phyloP scores from a whole-genome alignment of 352 stramenopile species.

The Globisporangium mamillatum region DNA sequence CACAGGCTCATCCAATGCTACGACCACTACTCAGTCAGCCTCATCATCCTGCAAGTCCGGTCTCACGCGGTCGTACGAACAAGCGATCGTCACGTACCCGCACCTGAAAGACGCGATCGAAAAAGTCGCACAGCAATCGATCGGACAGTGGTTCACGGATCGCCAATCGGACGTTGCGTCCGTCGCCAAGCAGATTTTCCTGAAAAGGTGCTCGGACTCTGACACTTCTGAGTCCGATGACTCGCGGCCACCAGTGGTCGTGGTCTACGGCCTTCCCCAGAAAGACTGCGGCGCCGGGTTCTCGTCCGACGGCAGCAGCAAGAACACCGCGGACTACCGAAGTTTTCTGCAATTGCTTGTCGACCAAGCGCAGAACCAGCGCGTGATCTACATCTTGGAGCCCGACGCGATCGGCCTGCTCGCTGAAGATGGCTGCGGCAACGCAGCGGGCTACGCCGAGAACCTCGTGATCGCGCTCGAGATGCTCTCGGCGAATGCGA shows the following conservation, averaged over 20 bases:
- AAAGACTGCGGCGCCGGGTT: conserved; percentile 66
- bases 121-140: conserved; percentile 26
- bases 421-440: conserved; percentile 31
- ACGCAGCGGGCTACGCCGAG: conserved; percentile 32
- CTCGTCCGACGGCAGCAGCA: conserved; percentile 35
- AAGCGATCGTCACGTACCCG: conserved; percentile 27
- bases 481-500: conserved; percentile 52
- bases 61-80: conserved; percentile 27
- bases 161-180: conserved; percentile 23
- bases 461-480: conserved; percentile 51
- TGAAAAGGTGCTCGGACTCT: conserved; percentile 16
- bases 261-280: conserved; percentile 70
- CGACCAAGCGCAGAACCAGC: conserved; percentile 15
- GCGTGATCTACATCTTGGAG: conserved; percentile 63
- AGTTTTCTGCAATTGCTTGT: conserved; percentile 40
- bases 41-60: not conserved
- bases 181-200: conserved; percentile 25
- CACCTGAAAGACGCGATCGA: conserved; percentile 37
- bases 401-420: conserved; percentile 62
- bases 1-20: conserved; percentile 3
- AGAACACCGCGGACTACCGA: conserved; percentile 42
- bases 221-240: not conserved
- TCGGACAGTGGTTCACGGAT: conserved; percentile 59
- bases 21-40: not conserved
- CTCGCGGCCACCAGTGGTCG: conserved; percentile 17